A percentile compares a stretch with the other conserved stretches of the same genome.
phyloP scores from a whole-genome alignment of 2,329 filamentous ascomycete genomes.

The Paraphaeosphaeria sporulosa region DNA sequence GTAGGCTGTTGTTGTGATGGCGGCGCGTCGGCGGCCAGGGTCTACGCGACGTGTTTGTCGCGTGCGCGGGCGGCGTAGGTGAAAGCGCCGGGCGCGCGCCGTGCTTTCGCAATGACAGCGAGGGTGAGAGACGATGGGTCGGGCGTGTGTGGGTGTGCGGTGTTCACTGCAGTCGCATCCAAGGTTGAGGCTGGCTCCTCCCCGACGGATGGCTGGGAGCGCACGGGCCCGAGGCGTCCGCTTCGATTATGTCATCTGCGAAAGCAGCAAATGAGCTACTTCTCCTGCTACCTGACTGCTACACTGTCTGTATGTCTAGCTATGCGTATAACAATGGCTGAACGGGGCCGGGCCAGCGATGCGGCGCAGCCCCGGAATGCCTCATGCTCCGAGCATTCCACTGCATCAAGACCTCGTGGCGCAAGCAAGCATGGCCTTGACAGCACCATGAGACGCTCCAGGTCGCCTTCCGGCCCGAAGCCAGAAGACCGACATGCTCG shows the following conservation, averaged over 20 bases:
- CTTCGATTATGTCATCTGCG: slow-evolving; percentile 6
- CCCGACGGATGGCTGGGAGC: slow-evolving; percentile 15
- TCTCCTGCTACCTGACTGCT: no score
- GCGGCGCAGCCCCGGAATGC: not conserved
- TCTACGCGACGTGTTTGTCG: slow-evolving; percentile 1
- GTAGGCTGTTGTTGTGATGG: slow-evolving; percentile 41
- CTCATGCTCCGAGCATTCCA: no score
- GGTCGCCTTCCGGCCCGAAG: not conserved
- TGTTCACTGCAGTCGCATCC: slow-evolving; percentile 10
- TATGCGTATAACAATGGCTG: not conserved
- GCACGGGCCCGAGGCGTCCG: slow-evolving; percentile 2
- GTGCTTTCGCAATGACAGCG: slow-evolving; percentile 32
- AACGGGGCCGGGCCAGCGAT: not conserved
- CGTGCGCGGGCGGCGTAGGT: slow-evolving; percentile 32
- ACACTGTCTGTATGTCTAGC: no score
- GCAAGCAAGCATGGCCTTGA: no score
- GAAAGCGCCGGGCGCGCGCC: slow-evolving; percentile 26
- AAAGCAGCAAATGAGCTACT: no score
- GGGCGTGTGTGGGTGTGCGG: slow-evolving; percentile 13
- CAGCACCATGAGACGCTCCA: not conserved
- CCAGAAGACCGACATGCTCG: not conserved
- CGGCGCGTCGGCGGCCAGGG: slow-evolving; percentile 38
- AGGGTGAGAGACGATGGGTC: slow-evolving; percentile 15
- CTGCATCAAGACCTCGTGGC: no score
- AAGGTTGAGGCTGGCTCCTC: slow-evolving; percentile 15